A percentile compares a stretch with the other conserved stretches of the same genome.
Evolutionary conservation across 495 filamentous ascomycete species (phyloP).

Genomic region (Hypoxylon perforatum): DNA sequence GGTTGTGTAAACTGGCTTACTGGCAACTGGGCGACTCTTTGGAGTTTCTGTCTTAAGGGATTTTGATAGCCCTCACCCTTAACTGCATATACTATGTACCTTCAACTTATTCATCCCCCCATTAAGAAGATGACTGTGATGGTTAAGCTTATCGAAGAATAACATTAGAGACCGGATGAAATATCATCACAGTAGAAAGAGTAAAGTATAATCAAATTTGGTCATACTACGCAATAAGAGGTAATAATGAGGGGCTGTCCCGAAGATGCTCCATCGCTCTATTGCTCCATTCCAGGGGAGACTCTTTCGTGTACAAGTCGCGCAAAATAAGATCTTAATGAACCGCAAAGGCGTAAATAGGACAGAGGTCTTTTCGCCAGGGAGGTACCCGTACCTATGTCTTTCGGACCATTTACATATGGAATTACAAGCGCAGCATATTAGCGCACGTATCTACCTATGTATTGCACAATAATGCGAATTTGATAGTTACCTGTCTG

Average conservation of each 20-base stretch:
- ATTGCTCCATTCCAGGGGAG: not conserved
- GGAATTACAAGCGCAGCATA: conserved; percentile 11
- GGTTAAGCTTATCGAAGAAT: conserved; percentile 8
- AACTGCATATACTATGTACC: not conserved
- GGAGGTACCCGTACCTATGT: not conserved
- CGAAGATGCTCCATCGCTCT: not conserved
- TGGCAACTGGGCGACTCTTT: no score
- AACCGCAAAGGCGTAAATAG: no score
- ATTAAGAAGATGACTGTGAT: conserved; percentile 37
- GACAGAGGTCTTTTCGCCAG: no score
- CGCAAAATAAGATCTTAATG: not conserved
- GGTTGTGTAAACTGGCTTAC: conserved; percentile 30
- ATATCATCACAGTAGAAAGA: no score
- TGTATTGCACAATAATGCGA: conserved; percentile 28
- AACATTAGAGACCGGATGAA: no score
- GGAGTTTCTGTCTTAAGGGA: not conserved
- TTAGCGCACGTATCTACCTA: conserved; percentile 20
- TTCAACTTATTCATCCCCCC: conserved; percentile 18
- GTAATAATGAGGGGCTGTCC: not conserved
- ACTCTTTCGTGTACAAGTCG: not conserved
- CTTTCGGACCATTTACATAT: conserved; percentile 19
- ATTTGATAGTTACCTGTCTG: conserved; percentile 26
- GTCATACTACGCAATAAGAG: not conserved
- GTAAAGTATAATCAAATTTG: not conserved
- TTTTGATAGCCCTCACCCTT: conserved; percentile 22